These are phyloP conservation scores for Ascochyta viciae-villosae DNA, from an alignment of 2,329 filamentous ascomycete species.

Conservation along the genomic window DNA sequence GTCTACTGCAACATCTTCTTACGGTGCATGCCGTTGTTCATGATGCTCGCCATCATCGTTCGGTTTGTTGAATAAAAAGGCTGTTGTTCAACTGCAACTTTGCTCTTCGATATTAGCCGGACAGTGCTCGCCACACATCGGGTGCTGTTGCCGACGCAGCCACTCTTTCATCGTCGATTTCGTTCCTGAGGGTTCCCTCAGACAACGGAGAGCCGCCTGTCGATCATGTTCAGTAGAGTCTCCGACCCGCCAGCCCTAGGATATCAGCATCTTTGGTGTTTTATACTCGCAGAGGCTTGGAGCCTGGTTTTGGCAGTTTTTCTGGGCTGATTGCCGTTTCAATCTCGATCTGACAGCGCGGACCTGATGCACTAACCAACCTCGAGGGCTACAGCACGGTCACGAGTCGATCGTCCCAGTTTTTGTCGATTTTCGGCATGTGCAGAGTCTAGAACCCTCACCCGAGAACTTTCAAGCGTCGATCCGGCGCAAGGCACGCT, in stretches of 20 bases:
- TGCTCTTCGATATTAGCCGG: not conserved
- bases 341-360: slow-evolving; percentile 17
- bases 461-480: not conserved
- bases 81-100: not conserved
- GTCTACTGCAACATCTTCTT: not conserved
- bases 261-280: not conserved
- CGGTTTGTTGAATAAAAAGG: not conserved
- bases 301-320: not conserved
- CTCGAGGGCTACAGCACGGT: slow-evolving; percentile 2
- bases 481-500: slow-evolving; percentile 10
- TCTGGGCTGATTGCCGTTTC: not conserved
- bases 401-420: slow-evolving; percentile 13
- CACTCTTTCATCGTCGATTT: not conserved
- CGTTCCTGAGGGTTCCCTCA: not conserved
- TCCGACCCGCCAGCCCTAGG: slow-evolving; percentile 5
- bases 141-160: not conserved
- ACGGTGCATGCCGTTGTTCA: not conserved
- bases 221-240: slow-evolving; percentile 4
- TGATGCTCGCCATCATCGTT: not conserved
- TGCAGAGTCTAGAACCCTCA: slow-evolving; percentile 7
- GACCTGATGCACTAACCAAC: slow-evolving; percentile 14
- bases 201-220: not conserved
- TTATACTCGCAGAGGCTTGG: not conserved
- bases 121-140: not conserved
- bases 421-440: slow-evolving; percentile 7